Evolutionary conservation across 116 monocot species (phyloP).

Genomic region (Posidonia oceanica): DNA sequence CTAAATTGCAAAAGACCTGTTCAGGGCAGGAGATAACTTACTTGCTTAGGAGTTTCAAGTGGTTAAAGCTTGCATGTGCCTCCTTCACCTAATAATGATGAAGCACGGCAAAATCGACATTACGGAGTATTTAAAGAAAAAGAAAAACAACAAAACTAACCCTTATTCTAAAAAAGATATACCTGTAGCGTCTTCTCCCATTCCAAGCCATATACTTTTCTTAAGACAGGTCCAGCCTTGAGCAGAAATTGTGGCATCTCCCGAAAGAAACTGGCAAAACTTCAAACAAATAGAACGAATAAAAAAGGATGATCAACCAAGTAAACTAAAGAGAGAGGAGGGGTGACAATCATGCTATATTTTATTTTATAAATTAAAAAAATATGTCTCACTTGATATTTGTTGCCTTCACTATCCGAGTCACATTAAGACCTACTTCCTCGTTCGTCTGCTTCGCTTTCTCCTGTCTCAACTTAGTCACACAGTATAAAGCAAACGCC

Average conservation of each 20-base stretch:
- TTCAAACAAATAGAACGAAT: not conserved
- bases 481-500: slow-evolving; percentile 64
- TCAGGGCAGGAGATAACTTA: slow-evolving; percentile 3
- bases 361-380: not conserved
- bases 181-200: slow-evolving; percentile 82
- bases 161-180: slow-evolving; percentile 9
- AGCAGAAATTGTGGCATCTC: slow-evolving; percentile 62
- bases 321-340: not conserved
- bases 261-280: slow-evolving; percentile 51
- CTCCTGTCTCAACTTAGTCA: slow-evolving; percentile 29
- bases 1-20: too few species aligned
- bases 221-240: slow-evolving; percentile 40
- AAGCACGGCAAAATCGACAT: not conserved
- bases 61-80: slow-evolving; percentile 49
- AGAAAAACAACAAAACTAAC: not conserved
- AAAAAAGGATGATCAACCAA: not conserved
- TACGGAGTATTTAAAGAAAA: not conserved
- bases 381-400: slow-evolving; percentile 38
- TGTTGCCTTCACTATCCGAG: slow-evolving; percentile 47
- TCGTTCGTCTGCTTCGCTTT: slow-evolving; percentile 21
- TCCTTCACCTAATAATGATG: slow-evolving; percentile 44
- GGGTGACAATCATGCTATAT: not conserved
- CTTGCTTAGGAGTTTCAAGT: slow-evolving; percentile 51
- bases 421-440: slow-evolving; percentile 29
- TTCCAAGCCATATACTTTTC: slow-evolving; percentile 38